phyloP scores from a whole-genome alignment of 306 rosid species.

The Sicyos baderoa region DNA sequence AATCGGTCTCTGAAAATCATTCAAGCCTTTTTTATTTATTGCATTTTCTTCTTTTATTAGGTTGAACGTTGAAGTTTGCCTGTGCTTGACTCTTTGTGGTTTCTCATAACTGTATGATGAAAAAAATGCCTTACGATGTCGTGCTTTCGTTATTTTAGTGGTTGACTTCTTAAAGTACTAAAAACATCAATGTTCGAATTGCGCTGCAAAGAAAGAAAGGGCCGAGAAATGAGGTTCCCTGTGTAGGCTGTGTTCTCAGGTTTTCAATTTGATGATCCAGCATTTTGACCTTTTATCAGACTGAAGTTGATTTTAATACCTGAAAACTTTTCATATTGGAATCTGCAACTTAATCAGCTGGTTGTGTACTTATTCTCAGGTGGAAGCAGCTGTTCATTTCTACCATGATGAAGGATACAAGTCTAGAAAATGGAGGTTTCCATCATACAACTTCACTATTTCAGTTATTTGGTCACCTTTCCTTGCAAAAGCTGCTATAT shows the following conservation, averaged over 20 bases:
- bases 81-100: not conserved
- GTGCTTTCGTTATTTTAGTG: not conserved
- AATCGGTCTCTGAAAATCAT: not conserved
- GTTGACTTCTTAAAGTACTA: not conserved
- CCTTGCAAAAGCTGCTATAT: constrained; percentile 76
- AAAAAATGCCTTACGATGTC: not conserved
- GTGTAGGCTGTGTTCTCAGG: too few species aligned
- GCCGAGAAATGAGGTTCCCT: not conserved
- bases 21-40: not conserved
- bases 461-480: constrained; percentile 81
- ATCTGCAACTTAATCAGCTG: constrained; percentile 20
- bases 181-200: not conserved
- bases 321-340: not conserved
- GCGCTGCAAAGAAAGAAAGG: not conserved
- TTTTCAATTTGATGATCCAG: not conserved
- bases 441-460: constrained; percentile 51
- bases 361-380: constrained; percentile 40
- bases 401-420: constrained; percentile 80
- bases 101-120: not conserved
- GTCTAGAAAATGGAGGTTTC: constrained; percentile 70
- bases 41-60: not conserved
- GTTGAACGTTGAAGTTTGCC: not conserved
- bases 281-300: not conserved
- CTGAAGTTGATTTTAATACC: not conserved
- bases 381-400: constrained; percentile 51